Evolutionary conservation across 495 filamentous ascomycete genomes (phyloP), one percentile per base, ranked within the genome.

Genomic region (Aspergillus cavernicola): DNA sequence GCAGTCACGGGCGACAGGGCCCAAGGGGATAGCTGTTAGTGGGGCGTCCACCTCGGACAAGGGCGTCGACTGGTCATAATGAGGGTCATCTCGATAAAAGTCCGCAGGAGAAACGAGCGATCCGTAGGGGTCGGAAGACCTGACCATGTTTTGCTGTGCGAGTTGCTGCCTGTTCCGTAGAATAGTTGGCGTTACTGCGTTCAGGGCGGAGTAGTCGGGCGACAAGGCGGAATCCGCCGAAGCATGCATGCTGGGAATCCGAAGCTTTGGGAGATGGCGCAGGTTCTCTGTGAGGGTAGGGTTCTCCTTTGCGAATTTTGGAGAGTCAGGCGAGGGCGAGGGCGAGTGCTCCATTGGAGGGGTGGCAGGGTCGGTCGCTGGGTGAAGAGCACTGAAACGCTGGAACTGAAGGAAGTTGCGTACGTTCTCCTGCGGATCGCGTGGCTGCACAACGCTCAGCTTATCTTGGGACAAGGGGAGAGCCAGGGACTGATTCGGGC

Each of bases 21-120:
- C 86, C 3, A 84, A 52, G 0, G 83, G 83, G 16, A 91, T 72
- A 4, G 87, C 80, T 1, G 89, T 93, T 3, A 95, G 63, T 0
- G 93, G 92, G n/a, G 87, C 85, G 66, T 97, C 93, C 75, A 88
- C 86, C 49, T 92, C 90, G 0, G 92, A 95, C 59, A 89, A 84
- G 2, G 93, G 91, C 0, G 90, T 95, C 7, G 76, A 79, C 53
- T 89, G 85, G 28, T 85, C 75, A 67, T 92, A 92, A n/a, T 60
- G 48, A n/a, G 65, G 58, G 29, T 66, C 65, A 1, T 47, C 29
- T 6, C 66, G 57, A 35, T 67, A 69, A 40, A 49, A 67, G 19
- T 68, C 66, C 0, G 50, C 49, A 0, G 66, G 66, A 6, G 66
- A 69, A 10, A 38, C 6, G 11, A 39, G 13, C 16, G 40, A 18